Evolutionary conservation across 176 grass and related monocot species (phyloP), one percentile per base, ranked within the genome.

Genomic region (Tillandsia leiboldiana): DNA sequence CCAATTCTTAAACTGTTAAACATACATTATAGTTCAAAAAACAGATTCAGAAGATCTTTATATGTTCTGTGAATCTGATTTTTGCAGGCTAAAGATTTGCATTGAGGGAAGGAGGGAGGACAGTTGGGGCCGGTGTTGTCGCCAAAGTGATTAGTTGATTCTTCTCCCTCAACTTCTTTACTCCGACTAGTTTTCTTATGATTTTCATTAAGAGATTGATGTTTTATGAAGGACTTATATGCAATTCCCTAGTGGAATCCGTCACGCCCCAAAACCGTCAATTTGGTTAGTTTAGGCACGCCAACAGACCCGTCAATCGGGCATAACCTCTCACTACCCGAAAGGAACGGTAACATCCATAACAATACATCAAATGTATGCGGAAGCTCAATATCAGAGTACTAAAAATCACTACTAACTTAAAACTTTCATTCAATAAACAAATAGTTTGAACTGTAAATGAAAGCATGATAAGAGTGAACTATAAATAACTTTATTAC

Each of bases 61-160:
- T 59, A 17, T n/a, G 15, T 59, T n/a, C 3, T 59, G n/a, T 59
- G 56, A 17, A n/a, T 59, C 20, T 59, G 29, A 59, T 20, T 49
- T n/a, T 23, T 72, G 68, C 75, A 99, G 94, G 94, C 8, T 89
- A 93, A 92, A 99, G 94, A 90, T 99, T 99, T 73, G 87, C 89
- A 0, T 51, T 99, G 22, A 85, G 87, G 74, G 90, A 95, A 90
- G 89, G 89, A 72, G 94, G 89, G 18, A 90, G 89, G 58, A 99
- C 89, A 3, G 94, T 99, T 12, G 94, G 94, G 24, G 94, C 94
- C 0, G 94, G 94, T 71, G 89, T 97, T 42, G 89, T 97, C 27
- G 85, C 94, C 65, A 90, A 97, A 87, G 83, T 91, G 54, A 67
- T 89, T 29, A 86, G 85, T 63, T 88, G 71, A 84, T 68, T 18